These are phyloP conservation scores for Candida palmyrensis DNA, from an alignment of 805 yeast genomes.

Conservation along the genomic window DNA sequence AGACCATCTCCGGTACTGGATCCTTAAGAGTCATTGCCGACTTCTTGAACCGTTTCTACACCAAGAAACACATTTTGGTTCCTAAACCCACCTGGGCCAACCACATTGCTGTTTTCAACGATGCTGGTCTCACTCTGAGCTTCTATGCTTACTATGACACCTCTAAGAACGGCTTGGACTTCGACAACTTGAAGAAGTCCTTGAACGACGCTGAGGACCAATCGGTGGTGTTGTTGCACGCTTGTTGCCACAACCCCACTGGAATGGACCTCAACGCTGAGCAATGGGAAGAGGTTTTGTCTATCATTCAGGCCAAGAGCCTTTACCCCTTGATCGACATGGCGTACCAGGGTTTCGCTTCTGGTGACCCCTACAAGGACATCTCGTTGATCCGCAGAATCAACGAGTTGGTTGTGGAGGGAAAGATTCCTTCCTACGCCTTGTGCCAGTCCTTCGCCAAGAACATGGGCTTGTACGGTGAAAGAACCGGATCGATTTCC, in stretches of 20 bases:
- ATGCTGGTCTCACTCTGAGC: constrained; percentile 60
- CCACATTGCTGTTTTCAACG: constrained; percentile 74
- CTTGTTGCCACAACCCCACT: constrained; percentile 96
- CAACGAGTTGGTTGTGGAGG: constrained; percentile 45
- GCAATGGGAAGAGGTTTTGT: constrained; percentile 76
- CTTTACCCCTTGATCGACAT: constrained; percentile 82
- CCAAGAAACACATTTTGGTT: constrained; percentile 53
- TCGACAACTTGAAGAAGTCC: constrained; percentile 58
- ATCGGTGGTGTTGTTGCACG: constrained; percentile 73
- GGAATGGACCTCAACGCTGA: constrained; percentile 84
- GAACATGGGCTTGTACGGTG: constrained; percentile 47
- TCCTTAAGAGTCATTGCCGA: constrained; percentile 83
- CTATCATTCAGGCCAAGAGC: constrained; percentile 50
- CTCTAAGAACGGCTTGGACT: constrained; percentile 56
- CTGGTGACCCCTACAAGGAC: constrained; percentile 77
- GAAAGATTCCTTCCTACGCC: constrained; percentile 47
- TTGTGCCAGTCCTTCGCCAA: constrained; percentile 47
- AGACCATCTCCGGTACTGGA: constrained; percentile 94
- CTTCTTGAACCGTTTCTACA: constrained; percentile 60
- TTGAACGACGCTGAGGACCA: constrained; percentile 52
- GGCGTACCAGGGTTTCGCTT: constrained; percentile 95
- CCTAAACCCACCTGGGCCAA: constrained; percentile 96
- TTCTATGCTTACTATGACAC: constrained; percentile 70
- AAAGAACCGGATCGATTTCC: constrained; percentile 73
- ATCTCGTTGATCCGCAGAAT: constrained; percentile 42